A percentile compares a stretch with the other conserved stretches of the same genome.
These are phyloP conservation scores for Entomortierella chlamydospora DNA, from an alignment of 192 early-diverging fungal species.

Conservation along the genomic window DNA sequence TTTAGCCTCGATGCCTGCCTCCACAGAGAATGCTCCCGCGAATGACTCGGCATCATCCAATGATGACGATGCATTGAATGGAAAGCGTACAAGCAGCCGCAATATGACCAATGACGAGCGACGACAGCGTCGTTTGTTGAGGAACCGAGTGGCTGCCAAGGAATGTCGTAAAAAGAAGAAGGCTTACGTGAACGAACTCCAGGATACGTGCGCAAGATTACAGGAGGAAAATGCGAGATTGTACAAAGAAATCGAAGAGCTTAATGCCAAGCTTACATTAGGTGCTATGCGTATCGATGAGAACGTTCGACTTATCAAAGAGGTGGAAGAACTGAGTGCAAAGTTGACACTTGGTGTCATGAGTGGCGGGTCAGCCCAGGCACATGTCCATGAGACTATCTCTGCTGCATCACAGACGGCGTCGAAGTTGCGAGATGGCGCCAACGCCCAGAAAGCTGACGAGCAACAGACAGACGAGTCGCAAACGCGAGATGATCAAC, in stretches of 20 bases:
- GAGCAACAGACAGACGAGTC: background rate
- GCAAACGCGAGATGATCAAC: background rate
- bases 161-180: constrained; percentile 90
- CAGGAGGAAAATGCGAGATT: constrained; percentile 73
- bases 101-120: constrained; percentile 77
- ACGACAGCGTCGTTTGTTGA: constrained; percentile 76
- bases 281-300: constrained; percentile 58
- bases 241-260: constrained; percentile 75
- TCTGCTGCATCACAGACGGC: background rate
- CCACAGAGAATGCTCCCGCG: constrained; percentile 8
- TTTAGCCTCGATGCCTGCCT: constrained; percentile 16
- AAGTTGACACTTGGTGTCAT: constrained; percentile 69
- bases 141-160: constrained; percentile 85
- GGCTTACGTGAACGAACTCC: constrained; percentile 78
- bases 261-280: constrained; percentile 73
- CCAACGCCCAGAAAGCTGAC: background rate
- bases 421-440: constrained; percentile 17
- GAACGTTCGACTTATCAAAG: constrained; percentile 68
- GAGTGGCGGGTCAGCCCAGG: constrained; percentile 1
- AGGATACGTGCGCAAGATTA: constrained; percentile 69
- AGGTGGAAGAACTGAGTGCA: constrained; percentile 75
- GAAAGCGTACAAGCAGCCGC: constrained; percentile 32
- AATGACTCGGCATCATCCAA: constrained; percentile 31
- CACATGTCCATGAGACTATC: background rate
- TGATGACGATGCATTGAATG: constrained; percentile 33